A percentile compares a stretch with the other conserved stretches of the same genome.
phyloP scores from a whole-genome alignment of 768 basidiomycete genomes.

The Gymnopilus junonius region DNA sequence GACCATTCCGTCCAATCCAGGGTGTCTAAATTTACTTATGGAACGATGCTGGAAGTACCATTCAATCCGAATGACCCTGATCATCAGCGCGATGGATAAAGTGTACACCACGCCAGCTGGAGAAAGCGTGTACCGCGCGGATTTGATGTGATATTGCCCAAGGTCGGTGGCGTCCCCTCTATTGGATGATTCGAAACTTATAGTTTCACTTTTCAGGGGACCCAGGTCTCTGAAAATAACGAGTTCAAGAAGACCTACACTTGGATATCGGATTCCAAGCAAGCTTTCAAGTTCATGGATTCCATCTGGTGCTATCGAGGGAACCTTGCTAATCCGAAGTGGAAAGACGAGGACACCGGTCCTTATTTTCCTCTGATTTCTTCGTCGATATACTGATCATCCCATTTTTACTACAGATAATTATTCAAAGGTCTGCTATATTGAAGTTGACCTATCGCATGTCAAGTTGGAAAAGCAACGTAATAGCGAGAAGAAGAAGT shows the following conservation, averaged over 20 bases:
- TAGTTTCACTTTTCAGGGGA: slow-evolving; percentile 35
- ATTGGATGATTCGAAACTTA: background rate
- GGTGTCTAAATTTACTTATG: slow-evolving; percentile 52
- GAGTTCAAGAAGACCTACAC: slow-evolving; percentile 45
- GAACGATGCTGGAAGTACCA: slow-evolving; percentile 39
- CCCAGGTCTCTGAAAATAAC: slow-evolving; percentile 46
- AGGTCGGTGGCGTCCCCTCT: slow-evolving; percentile 26
- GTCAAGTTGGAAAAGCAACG: slow-evolving; percentile 19
- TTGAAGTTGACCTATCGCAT: slow-evolving; percentile 29
- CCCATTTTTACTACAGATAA: slow-evolving; percentile 20
- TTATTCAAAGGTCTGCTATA: slow-evolving; percentile 32
- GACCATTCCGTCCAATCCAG: slow-evolving; percentile 54
- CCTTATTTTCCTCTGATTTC: background rate
- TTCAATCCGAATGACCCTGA: slow-evolving; percentile 41
- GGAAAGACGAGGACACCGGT: slow-evolving; percentile 34
- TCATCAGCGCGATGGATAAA: slow-evolving; percentile 36
- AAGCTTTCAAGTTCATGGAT: slow-evolving; percentile 18
- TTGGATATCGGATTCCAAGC: slow-evolving; percentile 26
- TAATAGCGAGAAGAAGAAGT: slow-evolving; percentile 20
- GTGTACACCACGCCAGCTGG: slow-evolving; percentile 41
- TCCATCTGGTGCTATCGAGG: slow-evolving; percentile 34
- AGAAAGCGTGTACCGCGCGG: slow-evolving; percentile 39
- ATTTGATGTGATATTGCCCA: slow-evolving; percentile 47
- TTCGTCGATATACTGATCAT: background rate
- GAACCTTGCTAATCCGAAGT: slow-evolving; percentile 24